Evolutionary conservation across 1,139 yeast species (phyloP).

Genomic region (Debaryomyces subglobosus): DNA sequence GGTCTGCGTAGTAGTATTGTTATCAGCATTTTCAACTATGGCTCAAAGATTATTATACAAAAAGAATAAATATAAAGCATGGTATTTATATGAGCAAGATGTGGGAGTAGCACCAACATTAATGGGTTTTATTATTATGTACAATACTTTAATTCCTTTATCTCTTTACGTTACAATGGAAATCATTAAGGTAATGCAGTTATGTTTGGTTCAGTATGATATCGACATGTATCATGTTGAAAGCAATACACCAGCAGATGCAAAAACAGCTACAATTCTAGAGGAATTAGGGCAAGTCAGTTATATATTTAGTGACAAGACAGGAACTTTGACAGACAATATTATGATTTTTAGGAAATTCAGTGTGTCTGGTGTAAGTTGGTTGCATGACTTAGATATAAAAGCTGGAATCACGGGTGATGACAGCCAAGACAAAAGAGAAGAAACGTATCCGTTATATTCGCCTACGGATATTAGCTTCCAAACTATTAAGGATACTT

Average conservation of each 20-base stretch:
- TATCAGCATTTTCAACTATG: conserved; percentile 81
- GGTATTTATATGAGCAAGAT: conserved; percentile 77
- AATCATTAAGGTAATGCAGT: conserved; percentile 85
- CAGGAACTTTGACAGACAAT: conserved; percentile 95
- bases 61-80: conserved; percentile 50
- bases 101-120: conserved; percentile 90
- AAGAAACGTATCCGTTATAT: not conserved
- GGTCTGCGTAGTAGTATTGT: conserved; percentile 76
- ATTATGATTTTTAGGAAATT: conserved; percentile 84
- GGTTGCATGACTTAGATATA: conserved; percentile 79
- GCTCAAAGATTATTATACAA: conserved; percentile 64
- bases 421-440: not conserved
- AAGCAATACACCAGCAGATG: conserved; percentile 89
- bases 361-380: conserved; percentile 83
- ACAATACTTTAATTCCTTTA: conserved; percentile 90
- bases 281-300: conserved; percentile 98
- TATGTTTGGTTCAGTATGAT: conserved; percentile 80
- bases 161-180: conserved; percentile 97
- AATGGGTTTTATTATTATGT: conserved; percentile 97
- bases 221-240: conserved; percentile 90
- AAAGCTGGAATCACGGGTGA: conserved; percentile 19
- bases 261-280: conserved; percentile 90
- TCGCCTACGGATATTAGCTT: conserved; percentile 1
- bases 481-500: conserved; percentile 1
- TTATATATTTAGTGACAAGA: conserved; percentile 92